A percentile compares a stretch with the other conserved stretches of the same genome.
Conservation (phyloP, 768 basidiomycete species). For the Podaxis rugospora region DNA sequence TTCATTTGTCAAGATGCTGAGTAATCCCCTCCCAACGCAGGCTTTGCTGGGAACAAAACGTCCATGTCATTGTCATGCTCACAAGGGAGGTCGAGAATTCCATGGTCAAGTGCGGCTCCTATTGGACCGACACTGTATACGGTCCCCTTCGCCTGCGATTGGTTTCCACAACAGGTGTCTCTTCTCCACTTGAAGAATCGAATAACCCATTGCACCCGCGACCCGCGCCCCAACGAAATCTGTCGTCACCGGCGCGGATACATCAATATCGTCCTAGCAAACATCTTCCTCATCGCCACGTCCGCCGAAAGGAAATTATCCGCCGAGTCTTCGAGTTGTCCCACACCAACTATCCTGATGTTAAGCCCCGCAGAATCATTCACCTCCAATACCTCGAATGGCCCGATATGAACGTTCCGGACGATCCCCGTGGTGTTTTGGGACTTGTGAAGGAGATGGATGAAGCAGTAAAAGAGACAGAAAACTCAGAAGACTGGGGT, state of each 20-base stretch:
- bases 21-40: slow-evolving; percentile 28
- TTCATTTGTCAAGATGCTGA: not conserved
- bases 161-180: slow-evolving; percentile 29
- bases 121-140: slow-evolving; percentile 73
- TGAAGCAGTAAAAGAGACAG: slow-evolving; percentile 33
- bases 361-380: slow-evolving; percentile 60
- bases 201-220: slow-evolving; percentile 25
- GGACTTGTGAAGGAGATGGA: slow-evolving; percentile 72
- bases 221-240: slow-evolving; percentile 6
- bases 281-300: not conserved
- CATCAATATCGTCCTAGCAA: slow-evolving; percentile 20
- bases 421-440: slow-evolving; percentile 72
- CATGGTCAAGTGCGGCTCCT: slow-evolving; percentile 85
- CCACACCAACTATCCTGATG: slow-evolving; percentile 55
- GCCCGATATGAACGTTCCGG: slow-evolving; percentile 96
- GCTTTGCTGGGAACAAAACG: slow-evolving; percentile 91
- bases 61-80: slow-evolving; percentile 95
- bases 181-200: slow-evolving; percentile 21
- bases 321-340: slow-evolving; percentile 66
- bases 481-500: slow-evolving; percentile 13
- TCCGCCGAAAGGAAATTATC: slow-evolving; percentile 28
- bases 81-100: slow-evolving; percentile 89
- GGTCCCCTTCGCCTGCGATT: slow-evolving; percentile 66
- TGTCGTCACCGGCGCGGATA: slow-evolving; percentile 11
- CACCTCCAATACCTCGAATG: slow-evolving; percentile 94